Percentiles rank a stretch among this genome's conserved stretches.
These are phyloP conservation scores for Phytophthora boehmeriae DNA, from an alignment of 352 stramenopile species.

Conservation along the genomic window DNA sequence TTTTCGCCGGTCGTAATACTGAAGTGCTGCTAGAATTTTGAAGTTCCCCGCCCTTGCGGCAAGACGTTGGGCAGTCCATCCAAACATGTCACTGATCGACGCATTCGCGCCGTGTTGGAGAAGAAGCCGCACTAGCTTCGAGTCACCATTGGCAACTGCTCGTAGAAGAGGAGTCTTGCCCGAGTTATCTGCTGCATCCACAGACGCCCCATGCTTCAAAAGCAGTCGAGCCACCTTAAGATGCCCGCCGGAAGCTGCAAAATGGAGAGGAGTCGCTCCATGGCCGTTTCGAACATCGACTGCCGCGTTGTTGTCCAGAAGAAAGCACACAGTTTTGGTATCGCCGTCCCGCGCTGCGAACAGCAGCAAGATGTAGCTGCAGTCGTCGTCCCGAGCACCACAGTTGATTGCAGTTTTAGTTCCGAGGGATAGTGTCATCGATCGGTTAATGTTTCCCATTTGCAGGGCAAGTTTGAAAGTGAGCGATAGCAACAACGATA, in stretches of 20 bases:
- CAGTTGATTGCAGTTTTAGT: background rate
- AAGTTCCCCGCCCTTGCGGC: conserved; percentile 6
- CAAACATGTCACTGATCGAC: conserved; percentile 12
- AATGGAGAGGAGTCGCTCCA: conserved; percentile 25
- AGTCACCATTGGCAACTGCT: conserved; percentile 19
- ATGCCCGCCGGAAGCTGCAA: conserved; percentile 19
- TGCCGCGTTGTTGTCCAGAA: conserved; percentile 22
- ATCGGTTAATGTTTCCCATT: conserved; percentile 19
- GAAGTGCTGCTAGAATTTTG: conserved; percentile 18
- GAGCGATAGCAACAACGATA: background rate
- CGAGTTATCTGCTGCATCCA: conserved; percentile 19
- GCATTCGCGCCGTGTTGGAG: conserved; percentile 21
- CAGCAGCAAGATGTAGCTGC: conserved; percentile 21
- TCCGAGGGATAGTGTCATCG: background rate
- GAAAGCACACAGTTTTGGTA: conserved; percentile 16
- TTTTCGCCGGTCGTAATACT: conserved; percentile 4
- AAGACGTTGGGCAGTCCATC: conserved; percentile 23
- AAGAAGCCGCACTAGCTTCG: conserved; percentile 16
- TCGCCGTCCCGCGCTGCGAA: conserved; percentile 27
- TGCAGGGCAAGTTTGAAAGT: conserved; percentile 12
- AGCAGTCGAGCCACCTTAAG: conserved; percentile 14
- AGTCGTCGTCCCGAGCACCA: conserved; percentile 11
- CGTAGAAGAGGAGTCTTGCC: conserved; percentile 26
- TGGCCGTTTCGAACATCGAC: conserved; percentile 21
- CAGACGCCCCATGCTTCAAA: conserved; percentile 18